Base-by-base conservation (phyloP, 805 yeast genomes). In the Candida hungchunana region DNA sequence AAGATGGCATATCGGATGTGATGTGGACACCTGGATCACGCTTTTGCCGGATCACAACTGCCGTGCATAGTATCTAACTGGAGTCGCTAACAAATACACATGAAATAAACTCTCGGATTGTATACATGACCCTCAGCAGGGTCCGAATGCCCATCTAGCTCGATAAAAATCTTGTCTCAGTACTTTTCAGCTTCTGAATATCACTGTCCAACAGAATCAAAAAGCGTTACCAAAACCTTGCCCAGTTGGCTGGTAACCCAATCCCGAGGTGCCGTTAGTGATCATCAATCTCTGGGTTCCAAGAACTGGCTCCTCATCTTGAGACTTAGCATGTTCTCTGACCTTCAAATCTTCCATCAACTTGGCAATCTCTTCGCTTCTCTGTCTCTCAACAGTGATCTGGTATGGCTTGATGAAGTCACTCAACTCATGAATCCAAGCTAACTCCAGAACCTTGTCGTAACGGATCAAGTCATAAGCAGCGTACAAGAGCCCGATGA, bases 341-440 rank as follows among this genome's bases (percentile, higher is more conserved):
- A 68, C 78, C 56, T 79, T 77, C 59, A 85, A 71, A 53, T 85
- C 93, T 36, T 69, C 68, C 47, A 82, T 70, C 34, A 89, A 68
- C 58, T 73, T 82, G 47, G 75, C 66, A 43, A 88, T 60, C 43
- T 74, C 70, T 48, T 71, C 76, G 48, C 75, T 75, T 62, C 84
- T 88, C 62, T 90, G 97, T 51, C 80, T 81, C 53, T 80, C 77
- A 46, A 83, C 67, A 27, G 95, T 82, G 56, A 93, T 87, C 60
- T 78, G 82, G 63, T 88, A 93, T 36, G 99, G 98, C 69, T 84
- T 89, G 47, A 84, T 80, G 66, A 80, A 86, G 60, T 89, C 90
- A 45, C 66, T 75, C 63, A 93, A 75, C 48, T 75, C 74, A 62
- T 87, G 82, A 58, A 94, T 70, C 98, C 99, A 93, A 22, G 95